Base-by-base conservation (phyloP, 805 yeast species). In the Clavispora vitiphila region DNA sequence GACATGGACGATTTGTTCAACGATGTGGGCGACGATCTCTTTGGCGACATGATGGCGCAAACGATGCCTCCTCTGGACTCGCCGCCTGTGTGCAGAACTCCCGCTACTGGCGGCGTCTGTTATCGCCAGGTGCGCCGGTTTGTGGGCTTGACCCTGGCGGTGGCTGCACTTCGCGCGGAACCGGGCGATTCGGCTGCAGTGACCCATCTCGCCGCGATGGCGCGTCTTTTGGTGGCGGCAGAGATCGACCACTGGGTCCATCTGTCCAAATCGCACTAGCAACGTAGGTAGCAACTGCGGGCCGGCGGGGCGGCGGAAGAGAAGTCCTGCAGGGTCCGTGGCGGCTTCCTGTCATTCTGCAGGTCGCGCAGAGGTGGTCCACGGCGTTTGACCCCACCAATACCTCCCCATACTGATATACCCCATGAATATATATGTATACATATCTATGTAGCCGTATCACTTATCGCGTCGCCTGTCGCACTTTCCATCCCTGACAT, bases 1-100 rank as follows among this genome's bases (percentile, higher is more conserved):
- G 55, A 45, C n/a, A 51, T 50, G 47, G 54, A 47, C 34, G 55
- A 48, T 32, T 38, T 51, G 22, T 51, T 51, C 37, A 46, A 49
- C 32, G 55, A 49, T 26, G 45, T 45, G 42, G 34, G 47, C 10
- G 51, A 44, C 9, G 49, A 42, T 31, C 42, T 51, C 8, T 51
- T 51, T 21, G 51, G 40, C 8, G 45, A 38, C 32, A 1, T 15
- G 19, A 8, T 12, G 14, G 19, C 18, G 15, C 31, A 20, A 5
- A 4, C 31, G 16, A 16, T 5, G n/a, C 24, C 34, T 14, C 16
- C 4, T 5, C 20, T 10, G 31, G 31, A 29, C 8, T 8, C 31
- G 8, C 4, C 31, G 20, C 20, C 11, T 20, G 31, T 12, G 5
- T 29, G 32, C 32, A 15, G 32, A 6, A 29, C 20, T 8, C 20